Conservation (phyloP, 1,139 yeast species). For the Yamadazyma sp. region DNA sequence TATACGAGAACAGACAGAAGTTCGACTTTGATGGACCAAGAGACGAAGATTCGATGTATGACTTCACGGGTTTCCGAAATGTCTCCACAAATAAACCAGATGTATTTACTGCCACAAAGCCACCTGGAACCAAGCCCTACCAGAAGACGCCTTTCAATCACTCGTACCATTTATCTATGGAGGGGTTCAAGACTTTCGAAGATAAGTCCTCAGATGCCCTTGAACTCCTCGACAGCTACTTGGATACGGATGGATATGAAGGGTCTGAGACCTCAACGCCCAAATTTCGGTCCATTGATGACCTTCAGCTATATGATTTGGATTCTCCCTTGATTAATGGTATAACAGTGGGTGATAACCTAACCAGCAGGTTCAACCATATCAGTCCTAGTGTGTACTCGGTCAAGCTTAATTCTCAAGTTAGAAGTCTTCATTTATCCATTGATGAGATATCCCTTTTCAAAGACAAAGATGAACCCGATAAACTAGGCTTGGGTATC, state of each 20-base stretch:
- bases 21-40: not conserved
- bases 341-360: conserved; percentile 32
- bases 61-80: conserved; percentile 1
- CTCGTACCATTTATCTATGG: conserved; percentile 34
- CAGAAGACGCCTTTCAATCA: conserved; percentile 19
- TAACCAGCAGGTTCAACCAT: conserved; percentile 16
- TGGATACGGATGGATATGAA: conserved; percentile 19
- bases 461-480: conserved; percentile 3
- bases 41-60: not conserved
- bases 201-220: conserved; percentile 19
- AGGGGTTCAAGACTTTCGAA: conserved; percentile 20
- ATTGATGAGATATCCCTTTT: conserved; percentile 26
- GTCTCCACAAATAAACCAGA: not conserved
- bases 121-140: not conserved
- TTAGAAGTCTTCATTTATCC: conserved; percentile 33
- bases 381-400: conserved; percentile 13
- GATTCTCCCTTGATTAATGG: conserved; percentile 41
- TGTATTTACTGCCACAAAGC: not conserved
- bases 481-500: conserved; percentile 1
- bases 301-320: conserved; percentile 28
- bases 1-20: not conserved
- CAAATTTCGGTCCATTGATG: conserved; percentile 11
- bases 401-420: conserved; percentile 10
- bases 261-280: conserved; percentile 6
- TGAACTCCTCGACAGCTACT: conserved; percentile 36